Percentiles rank a stretch among this genome's conserved stretches.
These are phyloP conservation scores for Phialophora chinensis DNA, from an alignment of 2,329 filamentous ascomycete species.

Conservation along the genomic window DNA sequence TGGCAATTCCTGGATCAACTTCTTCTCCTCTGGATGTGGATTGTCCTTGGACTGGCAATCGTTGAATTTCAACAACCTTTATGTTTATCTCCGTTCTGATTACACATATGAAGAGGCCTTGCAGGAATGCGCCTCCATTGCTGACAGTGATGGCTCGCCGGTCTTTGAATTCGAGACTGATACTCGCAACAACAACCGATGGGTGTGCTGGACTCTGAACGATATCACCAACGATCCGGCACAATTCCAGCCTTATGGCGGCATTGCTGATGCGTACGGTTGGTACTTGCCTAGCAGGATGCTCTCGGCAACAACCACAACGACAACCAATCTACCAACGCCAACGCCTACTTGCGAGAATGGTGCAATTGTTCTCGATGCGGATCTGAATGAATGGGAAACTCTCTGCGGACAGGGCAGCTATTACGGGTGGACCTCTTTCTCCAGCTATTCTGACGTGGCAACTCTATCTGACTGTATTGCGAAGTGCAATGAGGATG, in stretches of 20 bases:
- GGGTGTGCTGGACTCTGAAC: slow-evolving; percentile 20
- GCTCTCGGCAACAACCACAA: not conserved
- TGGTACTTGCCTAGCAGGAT: slow-evolving; percentile 16
- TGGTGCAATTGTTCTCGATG: slow-evolving; percentile 3
- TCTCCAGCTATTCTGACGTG: slow-evolving; percentile 6
- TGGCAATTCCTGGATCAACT: slow-evolving; percentile 17
- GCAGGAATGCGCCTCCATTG: slow-evolving; percentile 3
- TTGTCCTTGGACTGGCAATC: slow-evolving; percentile 21
- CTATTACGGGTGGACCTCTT: slow-evolving; percentile 11
- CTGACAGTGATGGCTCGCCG: slow-evolving; percentile 13
- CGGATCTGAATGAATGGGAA: slow-evolving; percentile 9
- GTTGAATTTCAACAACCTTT: slow-evolving; percentile 18
- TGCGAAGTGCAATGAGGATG: slow-evolving; percentile 13
- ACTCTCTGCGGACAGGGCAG: slow-evolving; percentile 17
- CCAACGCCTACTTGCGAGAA: slow-evolving; percentile 7
- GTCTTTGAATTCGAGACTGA: slow-evolving; percentile 20
- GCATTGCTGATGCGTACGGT: slow-evolving; percentile 17
- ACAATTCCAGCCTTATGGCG: slow-evolving; percentile 16
- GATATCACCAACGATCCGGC: slow-evolving; percentile 15
- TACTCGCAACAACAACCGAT: slow-evolving; percentile 12
- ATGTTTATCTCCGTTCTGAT: slow-evolving; percentile 14
- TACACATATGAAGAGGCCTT: slow-evolving; percentile 17
- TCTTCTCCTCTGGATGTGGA: slow-evolving; percentile 18
- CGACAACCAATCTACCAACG: not conserved
- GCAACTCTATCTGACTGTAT: slow-evolving; percentile 12